Evolutionary conservation across 257 asterid species (phyloP).

Genomic region (Solanum etuberosum): DNA sequence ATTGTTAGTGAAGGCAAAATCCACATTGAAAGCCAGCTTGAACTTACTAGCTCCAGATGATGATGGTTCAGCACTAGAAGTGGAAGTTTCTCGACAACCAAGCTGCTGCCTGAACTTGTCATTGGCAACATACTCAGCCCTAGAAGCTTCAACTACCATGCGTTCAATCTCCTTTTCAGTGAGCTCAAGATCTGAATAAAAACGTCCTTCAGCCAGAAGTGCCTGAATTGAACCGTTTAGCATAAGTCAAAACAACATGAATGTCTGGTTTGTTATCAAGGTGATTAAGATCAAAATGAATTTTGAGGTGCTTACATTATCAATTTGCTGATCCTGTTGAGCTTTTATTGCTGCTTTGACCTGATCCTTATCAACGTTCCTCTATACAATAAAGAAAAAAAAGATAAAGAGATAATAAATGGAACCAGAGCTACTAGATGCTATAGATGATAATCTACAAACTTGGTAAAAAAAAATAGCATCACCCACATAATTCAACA

Average conservation of each 20-base stretch:
- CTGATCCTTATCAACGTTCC: constrained; percentile 66
- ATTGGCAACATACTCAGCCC: constrained; percentile 76
- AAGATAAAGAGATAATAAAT: not conserved
- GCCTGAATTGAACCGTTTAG: constrained; percentile 41
- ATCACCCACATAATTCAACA: not conserved
- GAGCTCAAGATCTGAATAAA: constrained; percentile 93
- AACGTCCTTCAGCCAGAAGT: constrained; percentile 94
- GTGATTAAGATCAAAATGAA: not conserved
- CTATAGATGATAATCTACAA: not conserved
- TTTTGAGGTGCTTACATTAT: constrained; percentile 36
- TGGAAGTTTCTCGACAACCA: constrained; percentile 61
- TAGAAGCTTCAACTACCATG: constrained; percentile 96
- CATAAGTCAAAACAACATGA: not conserved
- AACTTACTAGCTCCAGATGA: constrained; percentile 95
- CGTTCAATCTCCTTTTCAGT: constrained; percentile 96
- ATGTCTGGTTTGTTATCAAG: not conserved
- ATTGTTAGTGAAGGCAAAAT: not conserved
- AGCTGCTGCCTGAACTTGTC: constrained; percentile 57
- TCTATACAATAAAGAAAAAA: constrained; percentile 26
- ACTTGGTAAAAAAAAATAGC: not conserved
- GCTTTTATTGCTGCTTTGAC: constrained; percentile 97
- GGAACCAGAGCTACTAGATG: not conserved
- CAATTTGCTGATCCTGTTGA: constrained; percentile 98
- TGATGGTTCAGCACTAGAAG: constrained; percentile 92
- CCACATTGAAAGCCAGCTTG: not conserved